Evolutionary conservation across 2,329 filamentous ascomycete genomes (phyloP).

Genomic region (Alternaria arbusti): DNA sequence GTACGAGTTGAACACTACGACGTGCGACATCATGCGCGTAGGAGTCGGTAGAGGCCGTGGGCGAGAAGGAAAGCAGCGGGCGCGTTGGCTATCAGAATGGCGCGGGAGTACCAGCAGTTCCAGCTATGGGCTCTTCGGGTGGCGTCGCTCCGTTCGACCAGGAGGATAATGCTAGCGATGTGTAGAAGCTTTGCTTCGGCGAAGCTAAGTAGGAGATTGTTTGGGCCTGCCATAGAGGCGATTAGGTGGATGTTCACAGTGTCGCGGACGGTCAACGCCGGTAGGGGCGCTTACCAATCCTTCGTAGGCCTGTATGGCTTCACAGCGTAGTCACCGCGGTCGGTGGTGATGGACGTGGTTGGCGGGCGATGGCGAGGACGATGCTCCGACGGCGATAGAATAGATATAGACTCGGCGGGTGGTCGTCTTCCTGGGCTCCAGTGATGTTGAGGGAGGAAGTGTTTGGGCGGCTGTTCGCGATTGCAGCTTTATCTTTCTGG

Average conservation of each 20-base stretch:
- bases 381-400: neutral
- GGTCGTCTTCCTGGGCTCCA: neutral
- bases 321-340: neutral
- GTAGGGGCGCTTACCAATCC: conserved; percentile 25
- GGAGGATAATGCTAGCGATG: conserved; percentile 36
- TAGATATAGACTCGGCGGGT: neutral
- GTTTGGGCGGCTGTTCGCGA: neutral
- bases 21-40: conserved; percentile 77
- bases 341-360: neutral
- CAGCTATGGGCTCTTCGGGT: conserved; percentile 31
- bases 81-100: conserved; percentile 32
- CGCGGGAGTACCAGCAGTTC: conserved; percentile 37
- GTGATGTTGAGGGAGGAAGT: neutral
- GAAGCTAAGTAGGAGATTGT: conserved; percentile 38
- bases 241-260: conserved; percentile 21
- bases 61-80: conserved; percentile 32
- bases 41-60: conserved; percentile 34
- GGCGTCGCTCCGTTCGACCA: conserved; percentile 36
- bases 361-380: neutral
- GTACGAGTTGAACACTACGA: conserved; percentile 84
- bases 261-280: conserved; percentile 18
- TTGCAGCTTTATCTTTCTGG: conserved; percentile 22
- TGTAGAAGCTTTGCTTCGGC: conserved; percentile 44
- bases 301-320: neutral
- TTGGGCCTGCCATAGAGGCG: conserved; percentile 39